Conservation (phyloP, 1,139 yeast species). For the Scheffersomyces stambukii region DNA sequence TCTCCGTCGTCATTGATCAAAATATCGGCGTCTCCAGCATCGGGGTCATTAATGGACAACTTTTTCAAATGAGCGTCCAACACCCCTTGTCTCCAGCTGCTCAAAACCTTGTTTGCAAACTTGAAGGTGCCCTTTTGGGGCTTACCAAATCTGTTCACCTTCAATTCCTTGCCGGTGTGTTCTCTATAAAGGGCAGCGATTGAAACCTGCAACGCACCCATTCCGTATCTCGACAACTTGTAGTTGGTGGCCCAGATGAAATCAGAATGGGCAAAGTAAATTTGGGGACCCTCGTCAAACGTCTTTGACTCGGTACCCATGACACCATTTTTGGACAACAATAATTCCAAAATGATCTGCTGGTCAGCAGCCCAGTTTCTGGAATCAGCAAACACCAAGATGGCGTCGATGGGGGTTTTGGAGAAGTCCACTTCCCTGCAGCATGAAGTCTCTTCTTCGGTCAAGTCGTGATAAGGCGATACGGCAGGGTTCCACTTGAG, state of each 20-base stretch:
- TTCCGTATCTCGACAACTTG: conserved; percentile 74
- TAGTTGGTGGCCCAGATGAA: conserved; percentile 88
- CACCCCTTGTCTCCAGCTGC: conserved; percentile 74
- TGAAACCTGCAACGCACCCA: conserved; percentile 87
- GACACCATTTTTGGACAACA: conserved; percentile 69
- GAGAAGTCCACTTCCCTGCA: conserved; percentile 63
- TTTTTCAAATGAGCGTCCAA: conserved; percentile 68
- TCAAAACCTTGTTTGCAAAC: conserved; percentile 71
- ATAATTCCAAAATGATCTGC: conserved; percentile 75
- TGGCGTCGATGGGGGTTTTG: conserved; percentile 61
- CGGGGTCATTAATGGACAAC: conserved; percentile 41
- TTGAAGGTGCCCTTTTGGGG: conserved; percentile 82
- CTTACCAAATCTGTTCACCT: conserved; percentile 77
- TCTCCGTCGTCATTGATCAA: conserved; percentile 47
- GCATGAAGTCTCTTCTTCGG: conserved; percentile 60
- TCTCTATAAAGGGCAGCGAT: conserved; percentile 78
- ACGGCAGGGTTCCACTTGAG: conserved; percentile 86
- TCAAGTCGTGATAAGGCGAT: conserved; percentile 71
- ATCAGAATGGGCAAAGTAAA: conserved; percentile 84
- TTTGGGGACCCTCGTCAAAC: conserved; percentile 72
- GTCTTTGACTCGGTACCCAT: conserved; percentile 76
- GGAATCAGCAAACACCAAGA: conserved; percentile 76
- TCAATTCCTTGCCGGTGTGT: conserved; percentile 73
- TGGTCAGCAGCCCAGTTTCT: conserved; percentile 91
- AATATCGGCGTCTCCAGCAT: conserved; percentile 45